Evolutionary conservation across 305 asterid species (phyloP), one percentile per base, ranked within the genome.

Genomic region (Solanum hybrid): DNA sequence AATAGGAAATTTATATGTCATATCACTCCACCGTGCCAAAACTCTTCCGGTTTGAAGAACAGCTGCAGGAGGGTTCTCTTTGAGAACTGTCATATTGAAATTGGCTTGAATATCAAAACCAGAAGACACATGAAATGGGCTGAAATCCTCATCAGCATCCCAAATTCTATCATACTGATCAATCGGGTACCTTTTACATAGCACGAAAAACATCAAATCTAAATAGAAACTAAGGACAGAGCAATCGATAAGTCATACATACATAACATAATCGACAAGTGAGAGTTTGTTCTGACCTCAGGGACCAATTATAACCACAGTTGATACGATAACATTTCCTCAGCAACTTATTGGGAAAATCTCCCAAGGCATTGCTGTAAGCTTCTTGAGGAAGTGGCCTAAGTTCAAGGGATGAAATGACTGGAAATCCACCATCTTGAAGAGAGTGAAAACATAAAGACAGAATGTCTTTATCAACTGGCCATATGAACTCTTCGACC

Each of bases 11-110:
- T 75, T 92, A 88, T 97, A 97, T 10, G 95, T 91, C 35, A 97
- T 92, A 90, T 92, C 93, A 69, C 92, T 93, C 98, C 99, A 89
- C 85, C 97, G 94, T 3, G 98, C 98, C 90, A 97, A 91, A 64
- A 97, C 98, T 71, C 99, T 93, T 16, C 95, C 99, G 0, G 99
- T 94, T 93, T 96, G 98, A 87, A 97, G 98, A 90, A 97, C 94
- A 81, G 90, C 96, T 6, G 87, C 87, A 0, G 99, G 99, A 88
- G 99, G 98, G 72, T 87, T 93, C 94, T 97, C 99, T 89, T 90
- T 94, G 6, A 97, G 91, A 92, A 78, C 92, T 2, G 97, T 91
- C 87, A 94, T 69, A 89, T 91, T 92, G 37, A 97, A 95, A 90
- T 87, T 92, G 38, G 93, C 93, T 64, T 94, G 94, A 72, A 94